Conservation (phyloP, 805 yeast genomes). For the Kuraishia borneana region DNA sequence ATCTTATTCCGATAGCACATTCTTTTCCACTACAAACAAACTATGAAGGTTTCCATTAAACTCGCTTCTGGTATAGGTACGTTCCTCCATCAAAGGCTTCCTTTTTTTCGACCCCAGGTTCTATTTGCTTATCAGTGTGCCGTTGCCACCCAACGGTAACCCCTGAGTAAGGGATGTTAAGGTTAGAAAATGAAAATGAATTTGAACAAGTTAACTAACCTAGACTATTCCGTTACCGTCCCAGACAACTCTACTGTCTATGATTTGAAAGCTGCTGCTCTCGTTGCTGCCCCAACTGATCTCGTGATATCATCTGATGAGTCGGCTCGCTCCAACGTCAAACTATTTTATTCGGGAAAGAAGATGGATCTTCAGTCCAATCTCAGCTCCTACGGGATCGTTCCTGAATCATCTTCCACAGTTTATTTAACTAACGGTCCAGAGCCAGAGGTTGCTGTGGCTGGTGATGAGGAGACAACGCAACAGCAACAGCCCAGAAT, state of each 20-base stretch:
- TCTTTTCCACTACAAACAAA: conserved; percentile 1
- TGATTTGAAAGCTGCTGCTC: conserved; percentile 35
- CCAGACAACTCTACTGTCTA: conserved; percentile 42
- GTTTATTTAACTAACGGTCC: conserved; percentile 16
- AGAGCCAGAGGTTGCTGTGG: conserved; percentile 1
- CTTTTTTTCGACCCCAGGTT: no score
- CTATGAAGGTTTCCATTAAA: conserved; percentile 40
- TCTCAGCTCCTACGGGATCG: conserved; percentile 17
- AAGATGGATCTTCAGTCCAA: conserved; percentile 16
- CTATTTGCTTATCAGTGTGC: background rate
- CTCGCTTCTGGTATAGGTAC: conserved; percentile 24
- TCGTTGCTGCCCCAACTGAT: conserved; percentile 23
- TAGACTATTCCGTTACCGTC: conserved; percentile 29
- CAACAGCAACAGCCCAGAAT: conserved; percentile 9
- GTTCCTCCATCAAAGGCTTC: no score
- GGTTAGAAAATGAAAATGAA: no score
- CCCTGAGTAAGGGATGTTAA: no score
- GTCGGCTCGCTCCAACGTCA: conserved; percentile 6
- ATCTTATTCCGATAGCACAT: conserved; percentile 1
- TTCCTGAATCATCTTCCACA: conserved; percentile 12
- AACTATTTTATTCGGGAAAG: conserved; percentile 21
- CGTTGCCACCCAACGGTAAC: conserved; percentile 1
- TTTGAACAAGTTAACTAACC: no score
- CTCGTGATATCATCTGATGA: conserved; percentile 1
- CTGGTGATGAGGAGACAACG: background rate